Evolutionary conservation across 2,329 filamentous ascomycete species (phyloP).

Genomic region (Stemphylium vesicarium): DNA sequence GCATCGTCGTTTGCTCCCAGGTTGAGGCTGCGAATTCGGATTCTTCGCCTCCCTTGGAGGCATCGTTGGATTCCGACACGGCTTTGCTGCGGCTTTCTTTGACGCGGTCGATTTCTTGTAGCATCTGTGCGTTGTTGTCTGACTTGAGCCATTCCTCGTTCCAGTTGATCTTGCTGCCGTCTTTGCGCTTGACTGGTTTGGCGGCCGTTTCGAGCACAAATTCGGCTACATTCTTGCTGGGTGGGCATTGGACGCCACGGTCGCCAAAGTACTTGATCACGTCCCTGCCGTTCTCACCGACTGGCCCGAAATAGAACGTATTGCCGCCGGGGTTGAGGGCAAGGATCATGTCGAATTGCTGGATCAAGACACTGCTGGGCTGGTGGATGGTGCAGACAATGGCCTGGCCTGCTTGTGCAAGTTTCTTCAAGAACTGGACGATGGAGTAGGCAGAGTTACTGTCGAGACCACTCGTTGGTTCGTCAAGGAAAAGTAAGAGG

Average conservation of each 20-base stretch:
- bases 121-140: slow-evolving; percentile 63
- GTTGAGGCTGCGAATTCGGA: slow-evolving; percentile 71
- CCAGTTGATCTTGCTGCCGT: slow-evolving; percentile 70
- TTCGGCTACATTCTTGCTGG: slow-evolving; percentile 69
- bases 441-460: slow-evolving; percentile 73
- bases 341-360: slow-evolving; percentile 77
- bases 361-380: slow-evolving; percentile 70
- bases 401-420: slow-evolving; percentile 70
- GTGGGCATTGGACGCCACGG: slow-evolving; percentile 70
- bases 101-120: slow-evolving; percentile 70
- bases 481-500: slow-evolving; percentile 73
- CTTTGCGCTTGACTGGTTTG: slow-evolving; percentile 59
- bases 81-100: slow-evolving; percentile 63
- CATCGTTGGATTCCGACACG: slow-evolving; percentile 33
- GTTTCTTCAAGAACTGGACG: slow-evolving; percentile 71
- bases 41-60: slow-evolving; percentile 34
- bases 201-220: slow-evolving; percentile 71
- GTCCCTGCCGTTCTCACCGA: slow-evolving; percentile 69
- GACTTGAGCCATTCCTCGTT: slow-evolving; percentile 76
- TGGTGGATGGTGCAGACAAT: slow-evolving; percentile 79
- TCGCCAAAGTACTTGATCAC: slow-evolving; percentile 73
- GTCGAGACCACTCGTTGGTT: slow-evolving; percentile 74
- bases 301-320: slow-evolving; percentile 75
- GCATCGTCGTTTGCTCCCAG: slow-evolving; percentile 65
- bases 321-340: slow-evolving; percentile 72